Evolutionary conservation across 108 stramenopile genomes (phyloP).

Genomic region (Cyclotella cryptica): DNA sequence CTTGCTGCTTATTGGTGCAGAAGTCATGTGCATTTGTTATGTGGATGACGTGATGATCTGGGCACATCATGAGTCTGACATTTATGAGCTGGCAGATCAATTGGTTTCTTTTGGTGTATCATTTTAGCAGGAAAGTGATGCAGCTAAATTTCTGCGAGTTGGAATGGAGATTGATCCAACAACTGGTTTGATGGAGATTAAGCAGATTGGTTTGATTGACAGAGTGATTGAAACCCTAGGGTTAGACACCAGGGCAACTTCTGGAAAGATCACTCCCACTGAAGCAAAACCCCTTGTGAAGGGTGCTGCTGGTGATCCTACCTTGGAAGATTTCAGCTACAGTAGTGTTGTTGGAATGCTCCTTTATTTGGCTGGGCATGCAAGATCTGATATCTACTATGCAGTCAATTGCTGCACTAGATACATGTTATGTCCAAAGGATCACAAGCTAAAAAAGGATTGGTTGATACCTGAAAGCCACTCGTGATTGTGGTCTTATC

Average conservation of each 20-base stretch:
- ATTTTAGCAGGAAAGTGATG: not conserved
- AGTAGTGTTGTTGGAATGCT: conserved; percentile 1
- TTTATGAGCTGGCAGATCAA: not conserved
- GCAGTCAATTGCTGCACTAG: not conserved
- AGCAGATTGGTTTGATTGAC: not conserved
- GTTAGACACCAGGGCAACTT: not conserved
- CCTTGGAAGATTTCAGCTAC: not conserved
- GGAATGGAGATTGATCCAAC: not conserved
- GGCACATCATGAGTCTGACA: conserved; percentile 10
- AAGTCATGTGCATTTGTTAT: not conserved
- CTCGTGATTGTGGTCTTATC: not conserved
- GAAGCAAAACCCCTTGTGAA: not conserved
- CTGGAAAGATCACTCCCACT: not conserved
- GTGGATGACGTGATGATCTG: conserved; percentile 39
- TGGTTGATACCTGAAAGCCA: not conserved
- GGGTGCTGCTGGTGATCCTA: not conserved
- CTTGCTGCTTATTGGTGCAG: not conserved
- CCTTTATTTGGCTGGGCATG: not conserved
- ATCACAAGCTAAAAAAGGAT: not conserved
- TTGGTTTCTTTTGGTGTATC: not conserved
- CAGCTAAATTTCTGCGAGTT: not conserved
- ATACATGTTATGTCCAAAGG: not conserved
- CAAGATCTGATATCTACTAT: not conserved
- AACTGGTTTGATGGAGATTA: not conserved
- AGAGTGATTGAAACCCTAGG: not conserved